These are phyloP conservation scores for Sporormia fimetaria DNA, from an alignment of 495 filamentous ascomycete genomes.

Conservation along the genomic window DNA sequence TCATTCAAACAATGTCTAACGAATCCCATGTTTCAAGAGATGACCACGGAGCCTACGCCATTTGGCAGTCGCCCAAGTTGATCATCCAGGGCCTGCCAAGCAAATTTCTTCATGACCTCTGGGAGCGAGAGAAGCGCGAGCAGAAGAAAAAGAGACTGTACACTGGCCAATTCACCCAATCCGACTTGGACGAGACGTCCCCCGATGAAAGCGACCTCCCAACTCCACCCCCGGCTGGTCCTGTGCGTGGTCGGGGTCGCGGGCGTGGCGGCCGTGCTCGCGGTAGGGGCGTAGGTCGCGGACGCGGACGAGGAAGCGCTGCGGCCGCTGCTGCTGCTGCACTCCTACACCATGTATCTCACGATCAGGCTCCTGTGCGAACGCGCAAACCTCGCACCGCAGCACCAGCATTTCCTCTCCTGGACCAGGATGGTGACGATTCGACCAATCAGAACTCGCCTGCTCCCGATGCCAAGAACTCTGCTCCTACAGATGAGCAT, in stretches of 20 bases:
- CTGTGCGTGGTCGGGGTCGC: slow-evolving; percentile 7
- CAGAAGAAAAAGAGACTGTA: neutral
- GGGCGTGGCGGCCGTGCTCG: slow-evolving; percentile 11
- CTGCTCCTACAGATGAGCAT: slow-evolving; percentile 5
- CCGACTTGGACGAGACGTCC: too few relatives aligned
- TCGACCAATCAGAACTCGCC: slow-evolving; percentile 16
- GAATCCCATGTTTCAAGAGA: slow-evolving; percentile 1
- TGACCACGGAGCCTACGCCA: slow-evolving; percentile 1
- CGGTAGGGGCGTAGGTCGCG: slow-evolving; percentile 4
- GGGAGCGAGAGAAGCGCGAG: neutral
- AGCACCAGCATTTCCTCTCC: slow-evolving; percentile 19
- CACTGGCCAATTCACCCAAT: too few relatives aligned
- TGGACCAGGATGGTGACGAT: slow-evolving; percentile 20
- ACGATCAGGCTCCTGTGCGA: slow-evolving; percentile 9
- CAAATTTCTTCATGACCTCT: slow-evolving; percentile 10
- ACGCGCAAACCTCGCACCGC: slow-evolving; percentile 16
- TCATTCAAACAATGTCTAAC: neutral
- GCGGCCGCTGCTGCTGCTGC: too few relatives aligned
- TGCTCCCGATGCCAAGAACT: slow-evolving; percentile 16
- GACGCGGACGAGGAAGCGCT: slow-evolving; percentile 5
- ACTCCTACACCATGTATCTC: too few relatives aligned
- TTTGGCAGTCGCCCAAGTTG: slow-evolving; percentile 6
- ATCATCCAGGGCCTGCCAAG: slow-evolving; percentile 15
- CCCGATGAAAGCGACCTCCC: slow-evolving; percentile 15
- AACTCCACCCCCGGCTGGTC: neutral